Base-by-base conservation (phyloP, 495 filamentous ascomycete genomes). In the Mytilinidion resinicola region DNA sequence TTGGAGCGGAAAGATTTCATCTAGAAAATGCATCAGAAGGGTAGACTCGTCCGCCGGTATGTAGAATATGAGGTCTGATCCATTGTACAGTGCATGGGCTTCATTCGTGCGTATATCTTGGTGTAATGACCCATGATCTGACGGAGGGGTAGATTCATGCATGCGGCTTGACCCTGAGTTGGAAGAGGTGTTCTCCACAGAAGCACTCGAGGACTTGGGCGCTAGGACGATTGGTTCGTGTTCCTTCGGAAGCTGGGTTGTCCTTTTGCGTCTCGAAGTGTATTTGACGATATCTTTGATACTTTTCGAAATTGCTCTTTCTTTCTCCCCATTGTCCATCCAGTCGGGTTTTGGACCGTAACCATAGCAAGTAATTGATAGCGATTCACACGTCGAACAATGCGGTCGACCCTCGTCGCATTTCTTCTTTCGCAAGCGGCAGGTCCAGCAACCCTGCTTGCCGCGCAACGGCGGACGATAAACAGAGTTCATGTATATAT, bases 401-500 rank as follows among this genome's bases (percentile, higher is more conserved):
- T 14, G 33, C 3, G 52, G 52, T 42, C 35, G 38, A 17, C 10
- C 41, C 52, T 55, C 52, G 19, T 55, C 52, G 34, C 52, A 55
- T 42, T 55, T 55, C 52, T 55, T 55, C 52, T 55, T 55, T n/a
- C 52, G 34, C 17, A 39, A 17, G 12, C 52, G 52, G 30, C 52
- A 55, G 6, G 52, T 55, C 19, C 20, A 42, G 17, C 52, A 55
- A 10, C 52, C 52, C 15, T 17, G 43, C 43, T 47, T 47, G n/a
- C 43, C 25, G 9, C 43, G 43, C 9, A 47, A 10, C 2, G n/a
- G 25, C 25, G 25, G 25, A 2, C 25, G 25, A 30, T 30, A 6
- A 30, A 30, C 3, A 30, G 25, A 30, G 25, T 6, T 30, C 25
- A 30, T 30, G 25, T 6, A 6, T 30, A 6, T 30, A 30, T 30